Evolutionary conservation across 805 yeast genomes (phyloP).

Genomic region (Yarrowia sp.): DNA sequence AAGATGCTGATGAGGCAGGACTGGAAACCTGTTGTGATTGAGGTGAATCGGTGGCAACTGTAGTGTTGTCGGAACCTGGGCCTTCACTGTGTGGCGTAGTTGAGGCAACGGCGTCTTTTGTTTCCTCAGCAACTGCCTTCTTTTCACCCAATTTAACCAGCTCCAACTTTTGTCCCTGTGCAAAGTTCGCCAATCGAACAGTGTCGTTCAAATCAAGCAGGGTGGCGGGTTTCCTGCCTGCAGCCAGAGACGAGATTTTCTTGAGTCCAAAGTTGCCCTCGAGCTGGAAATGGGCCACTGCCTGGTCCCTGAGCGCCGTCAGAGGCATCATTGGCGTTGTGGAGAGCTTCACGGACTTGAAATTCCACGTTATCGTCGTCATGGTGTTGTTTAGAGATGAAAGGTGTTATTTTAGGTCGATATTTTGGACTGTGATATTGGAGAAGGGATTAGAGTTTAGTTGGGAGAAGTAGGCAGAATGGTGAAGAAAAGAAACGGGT

Average conservation of each 20-base stretch:
- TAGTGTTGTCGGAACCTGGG: slow-evolving; percentile 1
- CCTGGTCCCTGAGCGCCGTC: slow-evolving; percentile 11
- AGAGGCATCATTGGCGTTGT: slow-evolving; percentile 29
- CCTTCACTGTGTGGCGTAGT: not conserved
- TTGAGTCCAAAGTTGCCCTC: slow-evolving; percentile 31
- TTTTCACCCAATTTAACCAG: slow-evolving; percentile 40
- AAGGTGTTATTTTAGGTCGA: not conserved
- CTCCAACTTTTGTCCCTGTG: slow-evolving; percentile 43
- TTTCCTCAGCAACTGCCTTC: not conserved
- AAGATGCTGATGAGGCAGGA: not conserved
- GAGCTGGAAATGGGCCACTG: slow-evolving; percentile 27
- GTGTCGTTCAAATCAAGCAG: slow-evolving; percentile 41
- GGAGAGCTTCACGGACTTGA: slow-evolving; percentile 20
- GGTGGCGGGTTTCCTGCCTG: slow-evolving; percentile 39
- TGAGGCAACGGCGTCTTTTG: not conserved
- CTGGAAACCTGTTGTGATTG: not conserved
- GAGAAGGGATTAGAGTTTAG: slow-evolving; percentile 8
- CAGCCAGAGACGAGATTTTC: slow-evolving; percentile 23
- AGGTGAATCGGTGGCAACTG: not conserved
- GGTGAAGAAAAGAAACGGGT: not conserved
- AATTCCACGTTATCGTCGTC: slow-evolving; percentile 35
- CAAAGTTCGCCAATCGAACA: slow-evolving; percentile 43
- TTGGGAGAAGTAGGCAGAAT: slow-evolving; percentile 8
- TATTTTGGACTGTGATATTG: slow-evolving; percentile 6
- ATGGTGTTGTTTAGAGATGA: not conserved